Evolutionary conservation across 305 asterid species (phyloP).

Genomic region (Ajuga reptans): DNA sequence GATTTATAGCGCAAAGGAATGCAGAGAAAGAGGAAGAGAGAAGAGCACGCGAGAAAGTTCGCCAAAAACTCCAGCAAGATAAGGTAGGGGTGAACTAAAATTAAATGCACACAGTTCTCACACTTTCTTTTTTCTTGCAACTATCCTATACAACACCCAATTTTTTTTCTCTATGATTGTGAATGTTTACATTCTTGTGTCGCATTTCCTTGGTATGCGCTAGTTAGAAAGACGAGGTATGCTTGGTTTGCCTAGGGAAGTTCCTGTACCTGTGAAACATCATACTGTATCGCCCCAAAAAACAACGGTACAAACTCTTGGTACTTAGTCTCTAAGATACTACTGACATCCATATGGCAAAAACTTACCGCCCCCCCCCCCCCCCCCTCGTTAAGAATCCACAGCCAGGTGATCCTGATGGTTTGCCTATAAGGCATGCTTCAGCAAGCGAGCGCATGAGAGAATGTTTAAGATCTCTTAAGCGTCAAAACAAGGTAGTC

Average conservation of each 20-base stretch:
- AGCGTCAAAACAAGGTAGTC: slow-evolving; percentile 53
- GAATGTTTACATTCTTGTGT: background rate
- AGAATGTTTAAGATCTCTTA: slow-evolving; percentile 63
- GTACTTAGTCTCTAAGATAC: background rate
- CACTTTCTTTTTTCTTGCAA: background rate
- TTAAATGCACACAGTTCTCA: background rate
- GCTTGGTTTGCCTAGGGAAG: slow-evolving; percentile 33
- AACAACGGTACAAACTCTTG: slow-evolving; percentile 32
- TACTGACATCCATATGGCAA: background rate
- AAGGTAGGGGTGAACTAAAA: slow-evolving; percentile 37
- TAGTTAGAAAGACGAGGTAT: slow-evolving; percentile 49
- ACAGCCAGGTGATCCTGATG: slow-evolving; percentile 23
- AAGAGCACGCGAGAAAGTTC: slow-evolving; percentile 57
- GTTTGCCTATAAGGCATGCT: slow-evolving; percentile 25
- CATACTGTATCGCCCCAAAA: slow-evolving; percentile 20
- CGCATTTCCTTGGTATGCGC: slow-evolving; percentile 13
- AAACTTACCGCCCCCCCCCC: background rate
- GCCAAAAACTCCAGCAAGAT: slow-evolving; percentile 63
- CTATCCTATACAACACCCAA: background rate
- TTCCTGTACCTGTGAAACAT: slow-evolving; percentile 21
- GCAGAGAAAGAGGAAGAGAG: slow-evolving; percentile 61
- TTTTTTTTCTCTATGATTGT: background rate
- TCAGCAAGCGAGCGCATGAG: slow-evolving; percentile 38
- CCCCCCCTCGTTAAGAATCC: slow-evolving; percentile 25
- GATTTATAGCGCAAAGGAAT: slow-evolving; percentile 41